Evolutionary conservation across 331 rosid genomes (phyloP).

Genomic region (Arachis monticola): DNA sequence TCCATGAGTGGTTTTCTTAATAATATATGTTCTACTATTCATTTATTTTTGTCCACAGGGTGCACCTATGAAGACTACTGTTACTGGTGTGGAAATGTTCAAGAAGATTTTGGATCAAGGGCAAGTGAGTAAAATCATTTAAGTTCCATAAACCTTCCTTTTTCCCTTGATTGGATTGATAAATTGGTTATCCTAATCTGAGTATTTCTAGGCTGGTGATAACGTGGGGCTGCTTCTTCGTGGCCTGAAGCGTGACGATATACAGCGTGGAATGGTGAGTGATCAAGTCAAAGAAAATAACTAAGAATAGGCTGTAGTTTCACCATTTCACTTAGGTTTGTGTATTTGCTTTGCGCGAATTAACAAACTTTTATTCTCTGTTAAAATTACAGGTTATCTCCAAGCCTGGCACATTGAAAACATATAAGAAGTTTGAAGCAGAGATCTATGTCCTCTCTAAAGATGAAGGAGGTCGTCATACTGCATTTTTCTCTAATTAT

Average conservation of each 20-base stretch:
- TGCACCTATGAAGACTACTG: constrained; percentile 76
- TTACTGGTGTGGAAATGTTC: constrained; percentile 95
- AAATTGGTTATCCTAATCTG: not conserved
- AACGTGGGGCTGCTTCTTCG: constrained; percentile 94
- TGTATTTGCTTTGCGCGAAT: not conserved
- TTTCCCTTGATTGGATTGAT: constrained; percentile 22
- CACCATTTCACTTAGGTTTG: constrained; percentile 26
- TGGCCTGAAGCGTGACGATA: constrained; percentile 86
- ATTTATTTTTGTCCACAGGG: constrained; percentile 46
- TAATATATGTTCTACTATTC: constrained; percentile 35
- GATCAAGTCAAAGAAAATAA: not conserved
- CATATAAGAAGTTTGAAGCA: constrained; percentile 86
- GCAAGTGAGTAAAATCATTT: constrained; percentile 65
- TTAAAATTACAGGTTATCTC: constrained; percentile 64
- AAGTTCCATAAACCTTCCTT: not conserved
- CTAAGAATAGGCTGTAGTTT: not conserved
- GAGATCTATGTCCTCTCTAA: constrained; percentile 93
- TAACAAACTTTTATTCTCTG: not conserved
- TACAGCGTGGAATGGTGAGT: constrained; percentile 86
- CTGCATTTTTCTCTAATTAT: constrained; percentile 92
- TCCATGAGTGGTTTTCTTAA: constrained; percentile 23
- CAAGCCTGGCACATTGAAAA: constrained; percentile 76
- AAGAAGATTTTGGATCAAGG: constrained; percentile 83
- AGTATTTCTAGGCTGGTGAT: constrained; percentile 77
- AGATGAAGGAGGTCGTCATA: constrained; percentile 97